Evolutionary conservation across 2,329 filamentous ascomycete species (phyloP), one percentile per base, ranked within the genome.

Genomic region (Diplodia intermedia): DNA sequence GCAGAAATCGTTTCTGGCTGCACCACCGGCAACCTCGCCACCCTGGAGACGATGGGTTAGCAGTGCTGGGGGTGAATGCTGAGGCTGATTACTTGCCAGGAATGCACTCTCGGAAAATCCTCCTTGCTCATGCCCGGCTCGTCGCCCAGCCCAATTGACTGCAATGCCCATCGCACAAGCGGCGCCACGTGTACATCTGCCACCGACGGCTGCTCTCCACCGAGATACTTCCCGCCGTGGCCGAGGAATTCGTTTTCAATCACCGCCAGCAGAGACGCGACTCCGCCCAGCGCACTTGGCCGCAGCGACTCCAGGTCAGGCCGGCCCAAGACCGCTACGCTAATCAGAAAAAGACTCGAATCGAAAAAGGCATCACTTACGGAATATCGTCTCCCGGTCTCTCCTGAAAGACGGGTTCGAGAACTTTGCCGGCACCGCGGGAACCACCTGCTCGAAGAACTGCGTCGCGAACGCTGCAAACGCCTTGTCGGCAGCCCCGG

Each of bases 401-500:
- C 33, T 36, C 29, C 29, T 53, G 26, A 47, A 65, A 3, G 49
- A n/a, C 6, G 33, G 23, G 9, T 36, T 38, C 23, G 33, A 6
- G n/a, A 56, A 14, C 15, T 40, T 26, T 2, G 50, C 31, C n/a
- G 52, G 63, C 4, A 66, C 38, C 23, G 54, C 38, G 15, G 23
- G 36, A 7, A 65, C 7, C 23, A 52, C 18, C 26, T 60, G 55
- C 5, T 49, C 31, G 26, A 68, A 68, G 8, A 68, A 20, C 12
- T 12, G 26, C 18, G 56, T 9, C 14, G 49, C 49, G 29, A 68
- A 68, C 1, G 56, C 52, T 12, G 65, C 57, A 5, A 53, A 68
- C 4, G 66, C 66, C 36, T 55, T 18, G 72, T 36, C 9, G 74
- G 69, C 6, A 6, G 52, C 52, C 68, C 74, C 15, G 69, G 33